Conservation (phyloP, 305 asterid genomes). For the Fraxinus sp. region DNA sequence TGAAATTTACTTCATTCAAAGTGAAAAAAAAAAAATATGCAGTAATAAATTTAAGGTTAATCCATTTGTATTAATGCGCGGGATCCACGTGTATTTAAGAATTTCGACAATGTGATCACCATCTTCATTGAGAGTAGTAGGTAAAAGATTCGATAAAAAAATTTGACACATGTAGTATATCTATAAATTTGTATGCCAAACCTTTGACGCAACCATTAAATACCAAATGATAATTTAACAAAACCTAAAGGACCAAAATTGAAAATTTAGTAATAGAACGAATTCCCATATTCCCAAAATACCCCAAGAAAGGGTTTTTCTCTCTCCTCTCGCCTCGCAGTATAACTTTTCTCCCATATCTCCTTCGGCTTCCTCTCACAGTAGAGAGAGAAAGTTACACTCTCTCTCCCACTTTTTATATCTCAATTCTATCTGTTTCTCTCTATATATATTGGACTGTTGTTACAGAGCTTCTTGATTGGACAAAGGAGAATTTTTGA, state of each 20-base stretch:
- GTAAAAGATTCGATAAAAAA: no score
- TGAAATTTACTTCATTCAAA: background rate
- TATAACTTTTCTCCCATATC: background rate
- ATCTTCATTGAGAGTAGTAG: no score
- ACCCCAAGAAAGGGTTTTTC: slow-evolving; percentile 18
- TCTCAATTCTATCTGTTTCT: background rate
- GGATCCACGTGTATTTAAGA: no score
- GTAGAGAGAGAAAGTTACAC: slow-evolving; percentile 21
- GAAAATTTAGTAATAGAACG: background rate
- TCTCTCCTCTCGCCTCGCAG: background rate
- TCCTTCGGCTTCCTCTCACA: slow-evolving; percentile 1
- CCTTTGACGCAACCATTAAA: background rate
- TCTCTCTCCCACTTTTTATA: slow-evolving; percentile 10
- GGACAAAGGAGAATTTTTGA: slow-evolving; percentile 21
- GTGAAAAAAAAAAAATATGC: background rate
- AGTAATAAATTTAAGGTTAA: background rate
- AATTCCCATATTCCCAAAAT: background rate
- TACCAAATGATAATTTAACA: background rate
- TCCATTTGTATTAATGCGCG: no score
- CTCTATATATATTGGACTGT: background rate
- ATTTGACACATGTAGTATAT: no score
- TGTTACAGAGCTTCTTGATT: slow-evolving; percentile 16
- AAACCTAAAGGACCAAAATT: background rate
- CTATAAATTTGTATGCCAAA: background rate
- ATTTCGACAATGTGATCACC: no score